Conservation (phyloP, 768 basidiomycete species). For the Suillus cothurnatus region DNA sequence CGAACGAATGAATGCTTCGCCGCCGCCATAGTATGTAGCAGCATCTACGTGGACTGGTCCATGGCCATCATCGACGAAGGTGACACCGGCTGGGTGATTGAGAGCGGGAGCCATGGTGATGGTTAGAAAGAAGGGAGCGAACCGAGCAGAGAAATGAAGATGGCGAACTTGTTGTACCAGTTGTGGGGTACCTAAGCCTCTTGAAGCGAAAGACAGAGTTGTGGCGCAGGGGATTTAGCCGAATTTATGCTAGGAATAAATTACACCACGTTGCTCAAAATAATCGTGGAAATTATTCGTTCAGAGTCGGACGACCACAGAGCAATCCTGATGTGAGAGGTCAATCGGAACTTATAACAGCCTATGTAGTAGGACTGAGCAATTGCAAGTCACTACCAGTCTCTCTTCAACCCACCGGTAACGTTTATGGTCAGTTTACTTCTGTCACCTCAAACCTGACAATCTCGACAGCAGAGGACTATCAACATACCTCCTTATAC, state of each 20-base stretch:
- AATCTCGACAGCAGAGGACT: not conserved
- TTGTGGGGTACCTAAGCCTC: conserved; percentile 9
- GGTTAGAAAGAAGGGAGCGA: conserved; percentile 11
- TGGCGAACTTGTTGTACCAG: not conserved
- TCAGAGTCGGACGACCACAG: not conserved
- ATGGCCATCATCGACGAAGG: conserved; percentile 65
- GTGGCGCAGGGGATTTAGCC: conserved; percentile 15
- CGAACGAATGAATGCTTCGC: conserved; percentile 76
- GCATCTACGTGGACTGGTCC: conserved; percentile 65
- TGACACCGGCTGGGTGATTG: conserved; percentile 63
- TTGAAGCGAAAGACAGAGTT: conserved; percentile 6
- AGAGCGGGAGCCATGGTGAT: conserved; percentile 63
- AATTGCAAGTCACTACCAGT: not conserved
- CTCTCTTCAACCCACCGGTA: not conserved
- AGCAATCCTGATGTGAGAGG: not conserved
- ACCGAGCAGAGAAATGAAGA: conserved; percentile 4
- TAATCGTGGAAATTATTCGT: conserved; percentile 25
- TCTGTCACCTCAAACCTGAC: not conserved
- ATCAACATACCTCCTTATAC: not conserved
- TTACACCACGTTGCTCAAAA: conserved; percentile 17
- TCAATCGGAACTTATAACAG: too few species aligned
- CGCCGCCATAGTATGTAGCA: conserved; percentile 80
- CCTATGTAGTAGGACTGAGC: not conserved
- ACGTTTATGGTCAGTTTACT: not conserved
- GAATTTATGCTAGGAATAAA: conserved; percentile 21